Evolutionary conservation across 805 yeast species (phyloP), one percentile per base, ranked within the genome.

Genomic region (Metschnikowia colocasiae): DNA sequence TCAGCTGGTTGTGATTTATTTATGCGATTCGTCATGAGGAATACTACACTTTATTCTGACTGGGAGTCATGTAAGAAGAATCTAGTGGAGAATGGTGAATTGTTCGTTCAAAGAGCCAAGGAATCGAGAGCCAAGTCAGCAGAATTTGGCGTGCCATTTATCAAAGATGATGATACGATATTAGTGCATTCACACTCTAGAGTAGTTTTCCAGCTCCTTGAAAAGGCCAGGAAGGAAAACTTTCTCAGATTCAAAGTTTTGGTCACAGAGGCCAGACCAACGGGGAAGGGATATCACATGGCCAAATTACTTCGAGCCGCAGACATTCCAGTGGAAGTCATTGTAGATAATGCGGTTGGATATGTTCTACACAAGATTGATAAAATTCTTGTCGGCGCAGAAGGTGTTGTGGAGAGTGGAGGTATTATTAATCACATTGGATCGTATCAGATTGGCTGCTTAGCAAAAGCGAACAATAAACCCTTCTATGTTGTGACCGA

Each of bases 371-470:
- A 89, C 64, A 86, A 87, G 64, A 90, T 91, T 12, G 95, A 92
- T 69, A 92, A 94, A 66, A 87, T 94, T 4, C 79, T 94, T 54
- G 94, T 94, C 55, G 99, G 99, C 46, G 99, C 99, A 1, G 99
- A 94, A 68, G 99, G 99, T 56, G 99, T 94, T 3, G 96, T 96
- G 3, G 99, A 94, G 71, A 85, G 95, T 63, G 99, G 99, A 47
- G 99, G 99, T 29, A 89, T 95, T 40, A 92, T 94, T 56, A 94
- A 94, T 67, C 91, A 87, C 56, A 83, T 94, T 52, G 99, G 99
- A 5, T 84, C 96, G 1, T 94, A 88, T 66, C 97, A 94, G 60
- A 85, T 92, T 41, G 97, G 97, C 33, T 92, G 94, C 39, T 70
- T 94, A 49, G 96, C 98, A 2, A 85, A 87, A 57, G 82, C 85